A percentile compares a stretch with the other conserved stretches of the same genome.
Evolutionary conservation across 345 rosid species (phyloP).

Genomic region (Melaleuca quinquenervia): DNA sequence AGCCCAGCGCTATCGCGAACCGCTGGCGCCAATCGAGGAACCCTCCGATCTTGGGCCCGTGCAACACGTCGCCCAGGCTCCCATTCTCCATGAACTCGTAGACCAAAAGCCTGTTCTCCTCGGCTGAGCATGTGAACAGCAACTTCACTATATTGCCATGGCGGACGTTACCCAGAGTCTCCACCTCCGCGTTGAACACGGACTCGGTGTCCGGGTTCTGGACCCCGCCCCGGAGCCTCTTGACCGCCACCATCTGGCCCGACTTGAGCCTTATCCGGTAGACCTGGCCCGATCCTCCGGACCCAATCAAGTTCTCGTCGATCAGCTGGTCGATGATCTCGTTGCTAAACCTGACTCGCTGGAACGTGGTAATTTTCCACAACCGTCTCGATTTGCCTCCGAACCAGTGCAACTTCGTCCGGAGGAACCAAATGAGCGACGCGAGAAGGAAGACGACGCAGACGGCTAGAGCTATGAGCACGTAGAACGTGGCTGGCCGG

Average conservation of each 20-base stretch:
- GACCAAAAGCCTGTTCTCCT: constrained; percentile 34
- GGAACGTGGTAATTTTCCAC: constrained; percentile 38
- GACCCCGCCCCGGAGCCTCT: constrained; percentile 30
- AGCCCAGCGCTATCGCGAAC: constrained; percentile 40
- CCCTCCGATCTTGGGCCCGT: constrained; percentile 16
- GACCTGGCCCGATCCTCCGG: constrained; percentile 62
- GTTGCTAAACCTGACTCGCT: constrained; percentile 34
- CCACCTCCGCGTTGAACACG: constrained; percentile 45
- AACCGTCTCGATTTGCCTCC: constrained; percentile 17
- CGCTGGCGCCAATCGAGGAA: constrained; percentile 38
- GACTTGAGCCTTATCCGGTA: constrained; percentile 38
- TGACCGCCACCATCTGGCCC: constrained; percentile 58
- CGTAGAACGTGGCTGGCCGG: constrained; percentile 11
- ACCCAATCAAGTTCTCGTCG: constrained; percentile 43
- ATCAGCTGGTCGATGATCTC: constrained; percentile 30
- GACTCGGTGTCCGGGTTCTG: constrained; percentile 18
- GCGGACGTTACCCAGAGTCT: constrained; percentile 46
- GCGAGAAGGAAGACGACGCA: constrained; percentile 23
- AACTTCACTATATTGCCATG: constrained; percentile 59
- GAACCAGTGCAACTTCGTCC: constrained; percentile 12
- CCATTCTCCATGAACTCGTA: constrained; percentile 75
- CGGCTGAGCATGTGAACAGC: constrained; percentile 34
- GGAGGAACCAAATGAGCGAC: constrained; percentile 30
- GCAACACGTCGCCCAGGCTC: constrained; percentile 61
- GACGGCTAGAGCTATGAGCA: constrained; percentile 6